Evolutionary conservation across 192 early-diverging fungal genomes (phyloP).

Genomic region (Coemansia sp.): DNA sequence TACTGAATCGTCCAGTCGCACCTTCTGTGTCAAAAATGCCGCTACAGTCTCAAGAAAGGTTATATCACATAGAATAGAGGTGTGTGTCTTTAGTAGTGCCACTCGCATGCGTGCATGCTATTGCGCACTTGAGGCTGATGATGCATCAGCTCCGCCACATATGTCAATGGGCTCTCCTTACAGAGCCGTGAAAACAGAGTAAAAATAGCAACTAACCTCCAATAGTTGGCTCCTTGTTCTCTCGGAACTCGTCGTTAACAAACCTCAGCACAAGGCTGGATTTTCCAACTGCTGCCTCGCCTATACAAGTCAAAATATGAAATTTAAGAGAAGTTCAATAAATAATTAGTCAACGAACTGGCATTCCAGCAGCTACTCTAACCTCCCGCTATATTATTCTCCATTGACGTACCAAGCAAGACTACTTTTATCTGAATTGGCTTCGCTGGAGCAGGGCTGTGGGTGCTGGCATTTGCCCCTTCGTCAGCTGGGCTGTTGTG

Average conservation of each 20-base stretch:
- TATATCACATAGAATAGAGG: too few relatives aligned
- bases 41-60: conserved; percentile 37
- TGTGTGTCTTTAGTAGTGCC: not conserved
- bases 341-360: not conserved
- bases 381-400: too few relatives aligned
- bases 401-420: conserved; percentile 60
- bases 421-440: conserved; percentile 98
- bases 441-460: conserved; percentile 55
- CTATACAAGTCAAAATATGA: conserved; percentile 30
- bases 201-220: conserved; percentile 56
- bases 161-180: not conserved
- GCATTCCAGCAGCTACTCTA: not conserved
- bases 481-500: conserved; percentile 21
- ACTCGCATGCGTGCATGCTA: not conserved
- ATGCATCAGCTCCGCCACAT: not conserved
- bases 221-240: conserved; percentile 98
- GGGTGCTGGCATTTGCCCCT: conserved; percentile 12
- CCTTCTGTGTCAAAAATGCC: conserved; percentile 91
- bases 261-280: conserved; percentile 93
- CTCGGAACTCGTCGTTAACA: conserved; percentile 91
- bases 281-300: conserved; percentile 97
- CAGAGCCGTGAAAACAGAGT: not conserved
- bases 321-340: not conserved
- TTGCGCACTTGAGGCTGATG: not conserved
- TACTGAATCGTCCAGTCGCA: conserved; percentile 79